These are phyloP conservation scores for Aspergillus fijiensis DNA, from an alignment of 2,329 filamentous ascomycete genomes.

Conservation along the genomic window DNA sequence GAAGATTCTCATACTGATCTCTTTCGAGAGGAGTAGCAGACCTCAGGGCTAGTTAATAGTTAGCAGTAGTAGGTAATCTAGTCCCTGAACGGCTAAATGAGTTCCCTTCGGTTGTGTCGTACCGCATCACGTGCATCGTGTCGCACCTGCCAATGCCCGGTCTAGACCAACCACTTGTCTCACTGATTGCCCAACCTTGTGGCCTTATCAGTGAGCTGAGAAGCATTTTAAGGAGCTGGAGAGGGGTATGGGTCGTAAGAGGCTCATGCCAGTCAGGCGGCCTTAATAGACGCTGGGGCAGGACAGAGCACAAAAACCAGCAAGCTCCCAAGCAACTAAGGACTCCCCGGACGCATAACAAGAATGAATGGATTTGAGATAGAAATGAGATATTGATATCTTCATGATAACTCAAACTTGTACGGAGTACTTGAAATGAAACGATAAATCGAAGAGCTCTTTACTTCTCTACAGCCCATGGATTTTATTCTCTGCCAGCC, in stretches of 20 bases:
- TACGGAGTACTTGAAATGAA: neutral
- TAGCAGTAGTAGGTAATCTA: conserved; percentile 2
- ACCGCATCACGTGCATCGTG: conserved; percentile 27
- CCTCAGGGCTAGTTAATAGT: neutral
- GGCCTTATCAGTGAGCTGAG: conserved; percentile 15
- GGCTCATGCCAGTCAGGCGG: neutral
- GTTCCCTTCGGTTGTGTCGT: conserved; percentile 9
- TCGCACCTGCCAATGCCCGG: conserved; percentile 14
- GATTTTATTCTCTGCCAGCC: neutral
- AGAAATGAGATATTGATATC: neutral
- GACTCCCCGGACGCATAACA: neutral
- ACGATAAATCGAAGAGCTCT: neutral
- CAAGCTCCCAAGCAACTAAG: neutral
- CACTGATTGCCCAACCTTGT: conserved; percentile 19
- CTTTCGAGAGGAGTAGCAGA: neutral
- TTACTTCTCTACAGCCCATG: neutral
- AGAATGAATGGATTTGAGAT: neutral
- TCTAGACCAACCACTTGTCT: conserved; percentile 15
- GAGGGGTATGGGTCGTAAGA: neutral
- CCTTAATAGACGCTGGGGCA: no score
- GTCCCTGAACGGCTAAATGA: conserved; percentile 9
- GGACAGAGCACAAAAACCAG: neutral
- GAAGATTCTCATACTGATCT: neutral
- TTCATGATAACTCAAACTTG: neutral
- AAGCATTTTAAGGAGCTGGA: conserved; percentile 41